phyloP scores from a whole-genome alignment of 805 yeast species.

The Debaryomyces hansenii region DNA sequence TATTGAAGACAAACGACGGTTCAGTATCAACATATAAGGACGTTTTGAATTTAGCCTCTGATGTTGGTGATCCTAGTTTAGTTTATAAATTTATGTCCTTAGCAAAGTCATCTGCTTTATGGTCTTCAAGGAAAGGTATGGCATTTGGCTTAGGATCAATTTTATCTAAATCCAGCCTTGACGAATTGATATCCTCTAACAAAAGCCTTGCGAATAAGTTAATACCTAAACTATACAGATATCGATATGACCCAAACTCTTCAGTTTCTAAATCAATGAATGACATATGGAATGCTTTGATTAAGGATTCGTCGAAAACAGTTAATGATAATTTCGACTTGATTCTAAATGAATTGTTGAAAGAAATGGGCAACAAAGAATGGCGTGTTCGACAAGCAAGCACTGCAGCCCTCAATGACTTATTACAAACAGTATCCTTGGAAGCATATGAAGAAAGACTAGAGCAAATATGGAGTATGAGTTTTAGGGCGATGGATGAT shows the following conservation, averaged over 20 bases:
- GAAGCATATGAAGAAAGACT: slow-evolving; percentile 51
- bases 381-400: slow-evolving; percentile 95
- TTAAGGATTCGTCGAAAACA: slow-evolving; percentile 56
- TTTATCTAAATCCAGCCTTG: slow-evolving; percentile 73
- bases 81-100: slow-evolving; percentile 93
- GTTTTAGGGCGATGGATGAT: slow-evolving; percentile 89
- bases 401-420: slow-evolving; percentile 65
- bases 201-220: slow-evolving; percentile 55
- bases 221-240: slow-evolving; percentile 81
- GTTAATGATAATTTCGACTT: slow-evolving; percentile 53
- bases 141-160: slow-evolving; percentile 92
- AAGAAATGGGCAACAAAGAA: slow-evolving; percentile 75
- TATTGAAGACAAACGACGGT: slow-evolving; percentile 76
- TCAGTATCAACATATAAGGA: slow-evolving; percentile 91
- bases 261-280: slow-evolving; percentile 81
- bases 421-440: slow-evolving; percentile 61
- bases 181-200: slow-evolving; percentile 57
- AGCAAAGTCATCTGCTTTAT: slow-evolving; percentile 80
- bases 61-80: slow-evolving; percentile 92
- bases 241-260: slow-evolving; percentile 79
- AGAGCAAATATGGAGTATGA: slow-evolving; percentile 81
- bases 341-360: slow-evolving; percentile 64
- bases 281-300: slow-evolving; percentile 79
- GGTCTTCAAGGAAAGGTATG: slow-evolving; percentile 92
- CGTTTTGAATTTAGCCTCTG: slow-evolving; percentile 82